Percentiles rank a stretch among this genome's conserved stretches.
These are phyloP conservation scores for Phytophthora sp. DNA, from an alignment of 352 stramenopile species.

Conservation along the genomic window DNA sequence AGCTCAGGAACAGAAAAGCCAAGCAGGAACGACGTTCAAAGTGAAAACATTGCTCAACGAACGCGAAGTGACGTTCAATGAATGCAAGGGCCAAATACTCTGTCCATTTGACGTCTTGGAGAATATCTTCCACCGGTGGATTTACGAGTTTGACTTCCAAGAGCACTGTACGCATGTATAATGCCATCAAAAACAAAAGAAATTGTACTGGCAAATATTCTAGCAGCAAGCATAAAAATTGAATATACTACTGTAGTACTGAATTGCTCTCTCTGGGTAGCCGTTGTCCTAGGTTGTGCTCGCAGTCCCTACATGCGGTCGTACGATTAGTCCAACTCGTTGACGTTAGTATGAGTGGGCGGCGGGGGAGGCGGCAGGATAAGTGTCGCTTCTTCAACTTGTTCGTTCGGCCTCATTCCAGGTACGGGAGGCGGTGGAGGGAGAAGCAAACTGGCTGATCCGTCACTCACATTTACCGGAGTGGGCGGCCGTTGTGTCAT, in stretches of 20 bases:
- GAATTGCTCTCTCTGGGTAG: neutral
- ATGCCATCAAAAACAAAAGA: neutral
- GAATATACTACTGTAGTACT: too few relatives aligned
- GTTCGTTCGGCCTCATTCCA: conserved; percentile 11
- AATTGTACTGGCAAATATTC: neutral
- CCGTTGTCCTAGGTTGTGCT: neutral
- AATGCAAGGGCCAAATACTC: conserved; percentile 46
- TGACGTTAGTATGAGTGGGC: conserved; percentile 47
- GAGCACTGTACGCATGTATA: conserved; percentile 44
- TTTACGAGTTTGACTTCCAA: conserved; percentile 77
- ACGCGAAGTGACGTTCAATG: conserved; percentile 57
- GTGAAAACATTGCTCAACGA: conserved; percentile 78
- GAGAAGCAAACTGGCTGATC: conserved; percentile 2
- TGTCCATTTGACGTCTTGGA: conserved; percentile 68
- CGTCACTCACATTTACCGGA: neutral
- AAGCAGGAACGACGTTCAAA: conserved; percentile 28
- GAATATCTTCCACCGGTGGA: conserved; percentile 62
- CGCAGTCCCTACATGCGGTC: neutral
- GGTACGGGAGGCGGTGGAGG: conserved; percentile 24
- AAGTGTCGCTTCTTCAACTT: neutral
- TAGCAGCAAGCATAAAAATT: conserved; percentile 5
- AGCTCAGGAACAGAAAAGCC: neutral
- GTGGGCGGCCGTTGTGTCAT: neutral
- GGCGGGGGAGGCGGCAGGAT: neutral
- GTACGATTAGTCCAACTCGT: conserved; percentile 52